Evolutionary conservation across 495 filamentous ascomycete genomes (phyloP), one percentile per base, ranked within the genome.

Genomic region (Trypethelium eluteriae): DNA sequence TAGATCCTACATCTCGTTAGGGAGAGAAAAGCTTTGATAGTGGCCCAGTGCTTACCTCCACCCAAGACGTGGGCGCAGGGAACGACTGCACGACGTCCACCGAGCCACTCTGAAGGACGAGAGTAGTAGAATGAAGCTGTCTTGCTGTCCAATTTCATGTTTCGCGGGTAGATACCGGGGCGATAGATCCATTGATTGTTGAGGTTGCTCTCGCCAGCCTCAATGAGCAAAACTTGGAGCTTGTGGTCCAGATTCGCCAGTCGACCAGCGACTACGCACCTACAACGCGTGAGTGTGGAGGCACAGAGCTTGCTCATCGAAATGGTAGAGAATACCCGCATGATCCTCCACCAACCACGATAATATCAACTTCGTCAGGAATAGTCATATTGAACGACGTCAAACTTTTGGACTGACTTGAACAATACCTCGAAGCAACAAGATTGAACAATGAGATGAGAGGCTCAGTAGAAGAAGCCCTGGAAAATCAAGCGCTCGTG

Each of bases 91-190:
- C 83, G 82, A 38, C 89, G 83, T 10, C 89, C 89, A 71, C 80
- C 82, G 36, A 92, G 81, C 77, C 85, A 86, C 76, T 90, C 84
- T 0, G 88, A 91, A 5, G 88, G 89, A 49, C 86, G 81, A 2
- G 88, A 90, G 71, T 92, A 81, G 72, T 94, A 94, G 77, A 93
- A 93, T 0, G 87, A 87, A 38, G 89, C 89, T n/a, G 89, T 92
- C 78, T 91, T 92, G 49, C 88, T 89, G 78, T 93, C 89, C 69
- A 92, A 77, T 74, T 90, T 90, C 88, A 92, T 90, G 75, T 92
- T 91, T 32, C 81, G 80, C 11, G 88, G 89, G 72, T 88, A 92
- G 75, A 93, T 89, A 35, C 86, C 89, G 1, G 89, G 89, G 12
- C 88, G 84, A 76, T 83, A 91, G 35, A 92, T 88, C 88, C 88